Percentiles rank a stretch among this genome's conserved stretches.
Evolutionary conservation across 2,329 filamentous ascomycete genomes (phyloP).

Genomic region (Fusarium hostae): DNA sequence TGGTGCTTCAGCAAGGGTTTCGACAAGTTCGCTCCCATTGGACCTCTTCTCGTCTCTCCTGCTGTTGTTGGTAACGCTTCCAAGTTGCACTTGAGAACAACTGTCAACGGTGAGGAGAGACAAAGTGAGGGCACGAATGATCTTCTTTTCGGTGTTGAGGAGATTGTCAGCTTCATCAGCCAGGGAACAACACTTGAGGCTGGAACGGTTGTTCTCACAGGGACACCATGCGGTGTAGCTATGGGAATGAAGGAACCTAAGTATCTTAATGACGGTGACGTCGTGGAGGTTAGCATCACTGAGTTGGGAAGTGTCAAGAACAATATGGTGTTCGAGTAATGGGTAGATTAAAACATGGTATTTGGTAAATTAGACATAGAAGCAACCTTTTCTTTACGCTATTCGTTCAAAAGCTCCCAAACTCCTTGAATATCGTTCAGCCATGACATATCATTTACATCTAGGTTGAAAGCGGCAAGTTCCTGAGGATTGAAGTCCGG

Average conservation of each 20-base stretch:
- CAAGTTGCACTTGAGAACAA: constrained; percentile 48
- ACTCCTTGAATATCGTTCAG: constrained; percentile 49
- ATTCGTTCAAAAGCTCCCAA: constrained; percentile 47
- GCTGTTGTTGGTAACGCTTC: constrained; percentile 45
- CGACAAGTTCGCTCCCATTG: constrained; percentile 66
- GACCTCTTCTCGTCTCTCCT: constrained; percentile 56
- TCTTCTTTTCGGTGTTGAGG: constrained; percentile 61
- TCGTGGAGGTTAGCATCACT: constrained; percentile 56
- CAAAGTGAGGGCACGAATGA: constrained; percentile 61
- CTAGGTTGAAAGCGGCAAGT: constrained; percentile 45
- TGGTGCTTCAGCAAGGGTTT: constrained; percentile 67
- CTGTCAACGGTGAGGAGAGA: constrained; percentile 62
- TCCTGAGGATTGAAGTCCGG: constrained; percentile 39
- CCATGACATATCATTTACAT: constrained; percentile 50
- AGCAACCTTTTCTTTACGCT: background rate
- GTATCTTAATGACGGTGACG: constrained; percentile 56
- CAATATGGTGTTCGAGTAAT: constrained; percentile 52
- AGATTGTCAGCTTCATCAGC: constrained; percentile 59
- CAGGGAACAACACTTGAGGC: constrained; percentile 61
- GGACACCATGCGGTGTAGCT: constrained; percentile 60
- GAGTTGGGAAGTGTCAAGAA: constrained; percentile 50
- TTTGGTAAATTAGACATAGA: background rate
- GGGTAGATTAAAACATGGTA: background rate
- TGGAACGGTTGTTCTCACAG: constrained; percentile 63
- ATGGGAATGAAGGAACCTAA: constrained; percentile 58